Evolutionary conservation across 2,329 filamentous ascomycete species (phyloP), one percentile per base, ranked within the genome.

Genomic region (Dactylonectria estremocensis): DNA sequence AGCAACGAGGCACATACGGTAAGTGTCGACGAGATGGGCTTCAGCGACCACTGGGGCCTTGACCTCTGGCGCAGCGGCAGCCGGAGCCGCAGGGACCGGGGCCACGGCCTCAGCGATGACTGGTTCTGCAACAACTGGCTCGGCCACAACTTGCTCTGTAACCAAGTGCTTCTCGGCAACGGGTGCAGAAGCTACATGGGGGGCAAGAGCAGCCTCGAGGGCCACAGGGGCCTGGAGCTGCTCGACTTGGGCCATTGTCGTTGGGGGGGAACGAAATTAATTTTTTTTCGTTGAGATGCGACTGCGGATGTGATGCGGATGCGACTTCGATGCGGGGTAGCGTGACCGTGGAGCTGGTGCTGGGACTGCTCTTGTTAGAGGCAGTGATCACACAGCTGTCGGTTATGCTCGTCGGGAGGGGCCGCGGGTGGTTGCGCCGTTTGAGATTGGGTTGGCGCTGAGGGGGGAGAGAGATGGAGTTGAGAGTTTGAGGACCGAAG

Each of bases 21-120:
- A 94, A 20, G 92, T 95, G 81, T 93, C 91, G 74, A 94, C 92
- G 78, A 91, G 83, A 81, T 94, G 92, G 77, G 92, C 92, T 86
- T 95, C 93, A 69, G 87, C 86, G 76, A 95, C 92, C 76, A 93
- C 91, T 54, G 87, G 88, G 74, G 75, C 78, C 80, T 85, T 87
- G 77, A 80, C 56, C 54, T 68, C 49, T 13, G 43, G 37, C 40
- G 43, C 35, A 13, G 57, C 63, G 16, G 52, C 31, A 20, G 37
- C 59, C 46, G 61, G 48, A 43, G 53, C 55, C n/a, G 43, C 14
- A 22, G 35, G 22, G 49, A 49, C 35, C 7, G 48, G 28, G n/a
- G 40, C 11, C 3, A 9, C 53, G 37, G 69, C 64, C 43, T 69
- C 49, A 35, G 28, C 28, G 16, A 52, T 31, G 11, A 43, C 53